Evolutionary conservation across 805 yeast species (phyloP), one percentile per base, ranked within the genome.

Genomic region (Saturnispora hagleri): DNA sequence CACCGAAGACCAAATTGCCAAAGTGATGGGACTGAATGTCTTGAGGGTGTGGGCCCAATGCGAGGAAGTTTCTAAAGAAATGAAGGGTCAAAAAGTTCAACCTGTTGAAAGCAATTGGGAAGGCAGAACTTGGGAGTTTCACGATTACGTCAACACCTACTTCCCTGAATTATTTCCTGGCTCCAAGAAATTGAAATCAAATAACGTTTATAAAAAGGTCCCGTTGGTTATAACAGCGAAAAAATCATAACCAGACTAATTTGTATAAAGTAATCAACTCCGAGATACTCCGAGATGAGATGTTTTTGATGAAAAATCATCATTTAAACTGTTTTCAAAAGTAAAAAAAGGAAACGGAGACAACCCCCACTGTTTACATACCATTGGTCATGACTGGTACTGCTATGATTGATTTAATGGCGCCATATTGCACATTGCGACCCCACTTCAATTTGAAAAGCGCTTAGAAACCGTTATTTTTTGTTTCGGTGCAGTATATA

Each of bases 41-140:
- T 52, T 73, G 27, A 66, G 80, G 51, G 79, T 74, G 1, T 76
- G 80, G 80, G 68, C 66, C 48, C 69, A 64, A 38, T 66, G 66
- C 53, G 79, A 73, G 56, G 44, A 54, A 24, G 57, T 67, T 48
- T 57, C 73, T 5, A 48, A 52, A 35, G 44, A 54, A 12, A 31
- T 68, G 47, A 58, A 65, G 48, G 41, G 51, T 18, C 58, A 54
- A 7, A 36, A 43, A 7, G 3, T 38, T 12, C 22, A 18, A 18
- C 56, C 57, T 5, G 67, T 69, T 10, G 77, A 74, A 53, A 53
- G 63, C 20, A 70, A 72, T 43, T 75, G 78, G 78, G 58, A 63
- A 3, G 70, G 63, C 3, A 64, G 80, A 57, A 56, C 57, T 38
- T 75, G 80, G 79, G 58, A 59, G 5, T 72, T 73, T 52, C 65